These are phyloP conservation scores for Fusarium bactridioides DNA, from an alignment of 2,329 filamentous ascomycete genomes.

Conservation along the genomic window DNA sequence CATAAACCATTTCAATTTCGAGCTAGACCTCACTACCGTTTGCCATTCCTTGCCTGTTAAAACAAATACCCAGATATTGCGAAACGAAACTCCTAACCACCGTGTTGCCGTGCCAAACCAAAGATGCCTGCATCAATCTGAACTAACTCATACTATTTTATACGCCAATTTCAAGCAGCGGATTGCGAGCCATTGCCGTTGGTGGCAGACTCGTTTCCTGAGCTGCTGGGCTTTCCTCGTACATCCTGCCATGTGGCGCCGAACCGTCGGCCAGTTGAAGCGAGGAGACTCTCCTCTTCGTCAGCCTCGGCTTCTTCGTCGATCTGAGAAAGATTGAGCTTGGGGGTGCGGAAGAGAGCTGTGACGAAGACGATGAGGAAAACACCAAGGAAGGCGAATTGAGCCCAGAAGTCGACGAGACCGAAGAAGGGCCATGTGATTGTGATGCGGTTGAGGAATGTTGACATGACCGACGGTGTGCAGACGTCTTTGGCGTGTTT, in stretches of 20 bases:
- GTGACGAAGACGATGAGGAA: slow-evolving; percentile 85
- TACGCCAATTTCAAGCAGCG: slow-evolving; percentile 16
- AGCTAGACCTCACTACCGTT: slow-evolving; percentile 15
- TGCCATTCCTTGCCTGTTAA: background rate
- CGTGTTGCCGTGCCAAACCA: slow-evolving; percentile 2
- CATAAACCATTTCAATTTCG: slow-evolving; percentile 37
- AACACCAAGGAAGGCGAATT: slow-evolving; percentile 87
- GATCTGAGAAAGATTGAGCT: slow-evolving; percentile 76
- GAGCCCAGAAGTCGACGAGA: slow-evolving; percentile 92
- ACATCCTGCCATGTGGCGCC: slow-evolving; percentile 91
- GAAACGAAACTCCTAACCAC: slow-evolving; percentile 17
- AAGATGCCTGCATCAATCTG: slow-evolving; percentile 6
- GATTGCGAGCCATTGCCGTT: slow-evolving; percentile 34
- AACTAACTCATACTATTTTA: background rate
- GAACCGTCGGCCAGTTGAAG: slow-evolving; percentile 81
- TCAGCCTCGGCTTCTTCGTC: slow-evolving; percentile 91
- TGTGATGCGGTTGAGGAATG: slow-evolving; percentile 90
- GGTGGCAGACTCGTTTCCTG: slow-evolving; percentile 17
- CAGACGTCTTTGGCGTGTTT: slow-evolving; percentile 81
- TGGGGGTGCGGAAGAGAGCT: slow-evolving; percentile 81
- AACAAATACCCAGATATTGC: slow-evolving; percentile 23
- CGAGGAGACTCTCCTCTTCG: slow-evolving; percentile 91
- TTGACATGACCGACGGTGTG: slow-evolving; percentile 89
- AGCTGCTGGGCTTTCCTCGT: slow-evolving; percentile 59
- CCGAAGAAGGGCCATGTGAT: slow-evolving; percentile 97